A percentile compares a stretch with the other conserved stretches of the same genome.
Conservation (phyloP, 495 filamentous ascomycete species). For the Xylaria acuta region DNA sequence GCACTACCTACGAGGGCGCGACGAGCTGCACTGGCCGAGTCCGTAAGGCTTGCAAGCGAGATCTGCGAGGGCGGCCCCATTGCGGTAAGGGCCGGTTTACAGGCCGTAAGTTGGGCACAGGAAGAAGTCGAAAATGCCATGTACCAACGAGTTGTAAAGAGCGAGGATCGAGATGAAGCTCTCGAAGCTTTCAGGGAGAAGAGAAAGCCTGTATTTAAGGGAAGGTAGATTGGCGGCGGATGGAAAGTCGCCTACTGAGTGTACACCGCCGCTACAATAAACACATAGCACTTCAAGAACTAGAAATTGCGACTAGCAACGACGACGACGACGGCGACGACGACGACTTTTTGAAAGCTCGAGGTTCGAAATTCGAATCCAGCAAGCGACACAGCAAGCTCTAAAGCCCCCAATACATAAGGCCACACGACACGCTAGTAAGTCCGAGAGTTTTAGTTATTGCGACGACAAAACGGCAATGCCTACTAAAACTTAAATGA, state of each 20-base stretch:
- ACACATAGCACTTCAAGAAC: not conserved
- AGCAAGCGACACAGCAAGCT: no score
- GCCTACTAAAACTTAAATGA: not conserved
- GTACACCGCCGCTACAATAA: not conserved
- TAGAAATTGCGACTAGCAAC: not conserved
- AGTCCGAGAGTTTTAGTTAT: not conserved
- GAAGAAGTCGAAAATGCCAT: conserved; percentile 77
- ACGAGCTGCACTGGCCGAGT: conserved; percentile 70
- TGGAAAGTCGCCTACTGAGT: not conserved
- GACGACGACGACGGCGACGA: not conserved
- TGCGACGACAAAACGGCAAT: not conserved
- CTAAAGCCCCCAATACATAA: not conserved
- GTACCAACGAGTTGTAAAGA: conserved; percentile 80
- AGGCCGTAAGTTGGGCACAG: conserved; percentile 69
- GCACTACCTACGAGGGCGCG: conserved; percentile 56
- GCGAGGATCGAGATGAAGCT: conserved; percentile 86
- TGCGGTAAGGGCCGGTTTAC: conserved; percentile 72
- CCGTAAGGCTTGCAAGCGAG: conserved; percentile 76
- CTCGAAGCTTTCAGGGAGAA: conserved; percentile 88
- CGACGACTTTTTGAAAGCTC: not conserved
- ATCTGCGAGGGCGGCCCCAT: conserved; percentile 89
- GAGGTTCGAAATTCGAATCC: not conserved
- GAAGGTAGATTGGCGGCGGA: conserved; percentile 46
- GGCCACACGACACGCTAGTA: not conserved
- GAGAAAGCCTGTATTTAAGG: conserved; percentile 84